Evolutionary conservation across 108 stramenopile species (phyloP).

Genomic region (Parietichytrium sp.): DNA sequence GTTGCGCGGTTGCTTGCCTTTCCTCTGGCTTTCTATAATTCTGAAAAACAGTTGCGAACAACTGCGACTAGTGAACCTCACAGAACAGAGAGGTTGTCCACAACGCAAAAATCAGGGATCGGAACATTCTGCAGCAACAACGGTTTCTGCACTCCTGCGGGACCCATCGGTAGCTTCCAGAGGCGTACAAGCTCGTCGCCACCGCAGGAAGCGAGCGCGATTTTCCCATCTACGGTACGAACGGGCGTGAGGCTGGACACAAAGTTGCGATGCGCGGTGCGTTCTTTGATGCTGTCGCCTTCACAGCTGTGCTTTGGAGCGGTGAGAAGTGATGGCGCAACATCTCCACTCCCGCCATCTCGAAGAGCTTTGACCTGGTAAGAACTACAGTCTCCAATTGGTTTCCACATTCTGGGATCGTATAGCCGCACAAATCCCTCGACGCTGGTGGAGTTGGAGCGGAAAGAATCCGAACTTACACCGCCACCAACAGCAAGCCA

Average conservation of each 20-base stretch:
- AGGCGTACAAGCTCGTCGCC: not conserved
- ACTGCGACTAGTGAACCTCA: too few species aligned
- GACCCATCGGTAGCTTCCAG: not conserved
- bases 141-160: not conserved
- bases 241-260: not conserved
- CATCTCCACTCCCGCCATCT: too few species aligned
- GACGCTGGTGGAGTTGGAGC: not conserved
- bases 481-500: constrained; percentile 36
- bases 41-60: too few species aligned
- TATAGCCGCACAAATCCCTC: not conserved
- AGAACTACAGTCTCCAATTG: not conserved
- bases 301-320: too few species aligned
- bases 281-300: not conserved
- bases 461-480: constrained; percentile 13
- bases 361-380: not conserved
- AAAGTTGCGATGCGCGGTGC: not conserved
- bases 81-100: too few species aligned
- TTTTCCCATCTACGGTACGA: not conserved
- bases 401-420: constrained; percentile 30
- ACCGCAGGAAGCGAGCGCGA: not conserved
- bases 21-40: too few species aligned
- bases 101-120: too few species aligned
- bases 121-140: not conserved
- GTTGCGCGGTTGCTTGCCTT: too few species aligned
- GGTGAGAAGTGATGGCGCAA: too few species aligned